Evolutionary conservation across 2,329 filamentous ascomycete species (phyloP).

Genomic region (Cryphonectria radicalis): DNA sequence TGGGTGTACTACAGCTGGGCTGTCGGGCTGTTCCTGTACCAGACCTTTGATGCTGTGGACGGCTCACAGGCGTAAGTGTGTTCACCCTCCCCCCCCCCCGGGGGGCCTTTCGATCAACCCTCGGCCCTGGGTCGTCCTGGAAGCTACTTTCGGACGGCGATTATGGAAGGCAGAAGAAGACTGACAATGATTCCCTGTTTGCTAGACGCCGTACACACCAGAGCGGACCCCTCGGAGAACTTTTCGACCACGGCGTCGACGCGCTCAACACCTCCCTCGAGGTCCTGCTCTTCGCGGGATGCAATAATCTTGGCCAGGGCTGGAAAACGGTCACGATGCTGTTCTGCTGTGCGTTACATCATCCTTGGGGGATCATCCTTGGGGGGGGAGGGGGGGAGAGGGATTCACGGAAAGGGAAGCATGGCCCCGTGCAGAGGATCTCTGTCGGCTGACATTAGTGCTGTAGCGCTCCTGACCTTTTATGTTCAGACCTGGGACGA

Average conservation of each 20-base stretch:
- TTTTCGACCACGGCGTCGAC: slow-evolving; percentile 98
- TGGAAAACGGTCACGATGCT: slow-evolving; percentile 86
- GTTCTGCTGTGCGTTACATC: slow-evolving; percentile 70
- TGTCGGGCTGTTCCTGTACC: slow-evolving; percentile 88
- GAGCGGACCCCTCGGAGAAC: slow-evolving; percentile 89
- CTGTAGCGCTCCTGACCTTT: slow-evolving; percentile 82
- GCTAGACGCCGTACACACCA: slow-evolving; percentile 81
- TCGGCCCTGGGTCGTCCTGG: not conserved
- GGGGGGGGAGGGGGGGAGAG: not conserved
- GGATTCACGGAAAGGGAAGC: no score
- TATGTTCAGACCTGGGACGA: slow-evolving; percentile 99
- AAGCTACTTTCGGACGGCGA: no score
- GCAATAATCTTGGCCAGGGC: slow-evolving; percentile 90
- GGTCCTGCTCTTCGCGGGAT: slow-evolving; percentile 86
- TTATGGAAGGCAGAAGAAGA: not conserved
- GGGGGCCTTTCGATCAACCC: not conserved
- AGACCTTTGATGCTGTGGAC: slow-evolving; percentile 98
- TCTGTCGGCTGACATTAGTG: not conserved
- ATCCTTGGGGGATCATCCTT: slow-evolving; percentile 17
- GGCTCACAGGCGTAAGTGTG: slow-evolving; percentile 82
- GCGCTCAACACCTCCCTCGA: slow-evolving; percentile 96
- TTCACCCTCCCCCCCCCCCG: no score
- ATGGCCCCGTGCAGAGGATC: not conserved
- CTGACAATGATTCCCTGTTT: slow-evolving; percentile 26
- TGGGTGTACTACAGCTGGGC: slow-evolving; percentile 98